Percentiles rank a stretch among this genome's conserved stretches.
These are phyloP conservation scores for Rhytidiadelphus loreus DNA, from an alignment of 225 moss, liverwort and hornwort genomes.

Conservation along the genomic window DNA sequence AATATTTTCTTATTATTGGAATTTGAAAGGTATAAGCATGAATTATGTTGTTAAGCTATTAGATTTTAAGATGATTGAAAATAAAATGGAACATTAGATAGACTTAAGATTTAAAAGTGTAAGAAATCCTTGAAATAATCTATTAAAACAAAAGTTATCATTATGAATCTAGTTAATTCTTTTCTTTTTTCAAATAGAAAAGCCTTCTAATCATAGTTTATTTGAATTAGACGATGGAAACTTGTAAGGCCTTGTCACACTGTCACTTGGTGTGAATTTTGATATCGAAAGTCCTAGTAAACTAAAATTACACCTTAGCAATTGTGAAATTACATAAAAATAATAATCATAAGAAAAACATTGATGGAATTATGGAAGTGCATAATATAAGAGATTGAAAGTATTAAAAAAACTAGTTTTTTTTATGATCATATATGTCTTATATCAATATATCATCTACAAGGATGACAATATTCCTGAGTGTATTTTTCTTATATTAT, in stretches of 20 bases:
- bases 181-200: too few relatives aligned
- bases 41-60: background rate
- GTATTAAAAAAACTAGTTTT: background rate
- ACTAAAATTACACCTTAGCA: background rate
- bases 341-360: background rate
- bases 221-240: too few relatives aligned
- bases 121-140: background rate
- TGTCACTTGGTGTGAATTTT: background rate
- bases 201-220: background rate
- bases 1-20: background rate
- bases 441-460: background rate
- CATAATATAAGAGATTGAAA: background rate
- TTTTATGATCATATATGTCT: background rate
- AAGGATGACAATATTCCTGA: background rate
- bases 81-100: background rate
- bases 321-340: background rate
- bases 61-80: too few relatives aligned
- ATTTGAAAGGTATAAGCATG: background rate
- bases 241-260: background rate
- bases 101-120: background rate
- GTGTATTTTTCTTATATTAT: background rate
- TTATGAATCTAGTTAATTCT: rapidly evolving
- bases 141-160: background rate
- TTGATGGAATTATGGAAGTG: too few relatives aligned
- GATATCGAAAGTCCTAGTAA: background rate